Conservation (phyloP, 768 basidiomycete species). For the Lyophyllum semitale region DNA sequence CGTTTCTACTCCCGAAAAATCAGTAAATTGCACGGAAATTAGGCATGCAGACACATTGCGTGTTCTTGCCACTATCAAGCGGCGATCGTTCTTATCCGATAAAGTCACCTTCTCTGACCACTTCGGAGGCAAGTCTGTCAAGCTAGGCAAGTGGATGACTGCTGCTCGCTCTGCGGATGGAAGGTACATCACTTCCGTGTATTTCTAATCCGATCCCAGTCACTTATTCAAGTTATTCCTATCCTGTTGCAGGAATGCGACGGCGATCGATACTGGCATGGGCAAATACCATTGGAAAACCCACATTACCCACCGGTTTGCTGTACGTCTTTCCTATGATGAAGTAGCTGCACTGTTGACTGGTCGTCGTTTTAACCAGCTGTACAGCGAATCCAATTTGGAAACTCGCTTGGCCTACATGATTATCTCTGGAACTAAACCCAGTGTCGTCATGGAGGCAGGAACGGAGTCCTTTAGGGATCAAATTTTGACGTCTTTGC, state of each 20-base stretch:
- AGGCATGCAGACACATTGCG: too few relatives aligned
- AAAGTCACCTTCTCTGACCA: too few relatives aligned
- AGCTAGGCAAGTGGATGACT: neutral
- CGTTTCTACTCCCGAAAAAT: too few relatives aligned
- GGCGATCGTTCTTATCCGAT: too few relatives aligned
- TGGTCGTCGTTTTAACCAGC: neutral
- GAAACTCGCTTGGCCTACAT: neutral
- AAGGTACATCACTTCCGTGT: neutral
- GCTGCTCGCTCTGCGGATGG: neutral
- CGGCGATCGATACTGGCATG: neutral
- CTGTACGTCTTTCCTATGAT: neutral
- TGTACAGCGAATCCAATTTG: neutral
- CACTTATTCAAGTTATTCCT: neutral
- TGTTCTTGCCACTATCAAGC: too few relatives aligned
- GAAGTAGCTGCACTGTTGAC: too few relatives aligned
- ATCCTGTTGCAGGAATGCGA: neutral
- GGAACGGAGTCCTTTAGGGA: slow-evolving; percentile 1
- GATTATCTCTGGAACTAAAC: neutral
- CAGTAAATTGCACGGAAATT: too few relatives aligned
- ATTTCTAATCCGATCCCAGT: neutral
- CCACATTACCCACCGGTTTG: neutral
- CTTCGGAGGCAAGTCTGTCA: neutral
- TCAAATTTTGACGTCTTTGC: slow-evolving; percentile 9
- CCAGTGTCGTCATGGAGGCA: slow-evolving; percentile 6
- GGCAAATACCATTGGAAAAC: neutral